Percentiles rank a stretch among this genome's conserved stretches.
phyloP scores from a whole-genome alignment of 2,329 filamentous ascomycete species.

The Trichoderma sp. region DNA sequence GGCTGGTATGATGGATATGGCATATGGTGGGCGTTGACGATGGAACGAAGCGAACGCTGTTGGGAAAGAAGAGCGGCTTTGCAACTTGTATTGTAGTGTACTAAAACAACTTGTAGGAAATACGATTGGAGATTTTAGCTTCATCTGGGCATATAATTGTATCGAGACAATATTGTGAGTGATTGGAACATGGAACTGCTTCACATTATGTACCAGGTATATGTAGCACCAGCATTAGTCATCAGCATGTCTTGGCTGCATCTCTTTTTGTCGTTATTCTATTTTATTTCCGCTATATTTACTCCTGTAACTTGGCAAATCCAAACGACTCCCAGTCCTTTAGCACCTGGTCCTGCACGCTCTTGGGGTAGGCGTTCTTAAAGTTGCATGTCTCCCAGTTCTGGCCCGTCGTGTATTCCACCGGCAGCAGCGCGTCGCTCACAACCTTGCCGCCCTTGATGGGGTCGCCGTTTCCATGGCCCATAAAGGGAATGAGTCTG shows the following conservation, averaged over 20 bases:
- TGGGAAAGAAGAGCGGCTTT: background rate
- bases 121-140: background rate
- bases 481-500: slow-evolving; percentile 52
- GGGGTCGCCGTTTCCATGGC: slow-evolving; percentile 42
- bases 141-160: background rate
- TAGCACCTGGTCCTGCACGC: background rate
- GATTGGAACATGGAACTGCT: background rate
- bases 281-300: background rate
- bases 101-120: background rate
- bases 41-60: slow-evolving; percentile 3
- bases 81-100: background rate
- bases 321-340: background rate
- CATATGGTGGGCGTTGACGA: slow-evolving; percentile 1
- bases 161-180: too few species aligned
- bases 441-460: background rate
- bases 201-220: too few species aligned
- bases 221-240: background rate
- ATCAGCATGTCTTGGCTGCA: background rate
- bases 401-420: background rate
- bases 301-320: background rate
- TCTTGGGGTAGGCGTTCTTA: background rate
- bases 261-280: background rate
- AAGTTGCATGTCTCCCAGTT: background rate
- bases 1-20: background rate
- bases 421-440: background rate